Base-by-base conservation (phyloP, 352 stramenopile genomes). In the Peronospora farinosa region DNA sequence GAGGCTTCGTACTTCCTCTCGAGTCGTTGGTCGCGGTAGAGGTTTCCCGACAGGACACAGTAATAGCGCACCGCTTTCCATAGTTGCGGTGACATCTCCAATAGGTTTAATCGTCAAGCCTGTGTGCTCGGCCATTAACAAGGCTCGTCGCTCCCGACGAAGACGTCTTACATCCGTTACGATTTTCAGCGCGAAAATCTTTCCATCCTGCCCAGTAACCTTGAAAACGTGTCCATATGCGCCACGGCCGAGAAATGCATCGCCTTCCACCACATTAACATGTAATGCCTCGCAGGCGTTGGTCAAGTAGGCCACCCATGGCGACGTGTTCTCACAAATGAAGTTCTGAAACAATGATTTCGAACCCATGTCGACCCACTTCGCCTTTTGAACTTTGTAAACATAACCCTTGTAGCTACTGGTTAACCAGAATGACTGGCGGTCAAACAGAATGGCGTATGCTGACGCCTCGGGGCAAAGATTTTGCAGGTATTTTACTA, bases 31-130 rank as follows among this genome's bases (percentile, higher is more conserved):
- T 54, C 36, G 57, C 66, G 61, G 48, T 27, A 69, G 32, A 52
- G 51, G 46, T 54, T 43, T 47, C 61, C n/a, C 61, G 38, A 69
- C 55, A 46, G 51, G 61, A 54, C 52, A 67, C 43, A 70, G 32
- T 40, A 66, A 63, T 51, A 64, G 49, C 40, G 49, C 62, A 23
- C 51, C 47, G 31, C 57, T 38, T 16, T 53, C 57, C 55, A 25
- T 21, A 53, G 27, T 60, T 51, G 61, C 52, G 10, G 56, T 39
- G 49, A 46, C 5, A 10, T 47, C 52, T 53, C 39, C 21, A 52
- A 55, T 47, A 45, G 28, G 35, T 51, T 21, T 40, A 60, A 42
- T 38, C 55, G 56, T 65, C 41, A 63, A 62, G 44, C 47, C 47
- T 60, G 55, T 65, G 10, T 54, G 40, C 37, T 64, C 37, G 44